Evolutionary conservation across 805 yeast species (phyloP).

Genomic region (Wickerhamomyces strasburgensis): DNA sequence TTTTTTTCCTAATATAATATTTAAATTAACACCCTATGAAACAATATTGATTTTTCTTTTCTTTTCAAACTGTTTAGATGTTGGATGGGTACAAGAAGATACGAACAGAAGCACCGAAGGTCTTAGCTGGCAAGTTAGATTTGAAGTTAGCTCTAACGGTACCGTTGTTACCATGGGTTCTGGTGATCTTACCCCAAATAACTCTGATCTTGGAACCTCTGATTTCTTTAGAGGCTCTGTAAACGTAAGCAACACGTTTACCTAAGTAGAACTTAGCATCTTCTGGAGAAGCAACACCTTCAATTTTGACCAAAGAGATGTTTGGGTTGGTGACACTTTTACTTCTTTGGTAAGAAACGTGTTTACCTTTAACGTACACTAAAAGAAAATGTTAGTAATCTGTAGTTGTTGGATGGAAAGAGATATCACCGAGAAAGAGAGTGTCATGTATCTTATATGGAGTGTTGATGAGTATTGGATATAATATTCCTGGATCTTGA

Average conservation of each 20-base stretch:
- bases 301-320: slow-evolving; percentile 93
- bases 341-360: slow-evolving; percentile 99
- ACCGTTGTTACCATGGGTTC: slow-evolving; percentile 99
- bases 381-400: slow-evolving; percentile 25
- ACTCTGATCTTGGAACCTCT: slow-evolving; percentile 99
- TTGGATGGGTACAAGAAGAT: slow-evolving; percentile 99
- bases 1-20: background rate
- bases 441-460: too few relatives aligned
- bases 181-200: slow-evolving; percentile 98
- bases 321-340: slow-evolving; percentile 98
- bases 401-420: background rate
- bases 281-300: slow-evolving; percentile 87
- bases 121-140: slow-evolving; percentile 98
- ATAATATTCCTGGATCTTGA: too few relatives aligned
- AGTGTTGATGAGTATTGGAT: too few relatives aligned
- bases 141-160: slow-evolving; percentile 98
- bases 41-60: too few relatives aligned
- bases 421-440: too few relatives aligned
- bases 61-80: slow-evolving; percentile 57
- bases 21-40: background rate
- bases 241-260: slow-evolving; percentile 98
- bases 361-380: slow-evolving; percentile 99
- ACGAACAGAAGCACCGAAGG: slow-evolving; percentile 99
- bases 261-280: slow-evolving; percentile 99
- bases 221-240: slow-evolving; percentile 97